Conservation (phyloP, 306 rosid species). For the Ormosia semicastrata region DNA sequence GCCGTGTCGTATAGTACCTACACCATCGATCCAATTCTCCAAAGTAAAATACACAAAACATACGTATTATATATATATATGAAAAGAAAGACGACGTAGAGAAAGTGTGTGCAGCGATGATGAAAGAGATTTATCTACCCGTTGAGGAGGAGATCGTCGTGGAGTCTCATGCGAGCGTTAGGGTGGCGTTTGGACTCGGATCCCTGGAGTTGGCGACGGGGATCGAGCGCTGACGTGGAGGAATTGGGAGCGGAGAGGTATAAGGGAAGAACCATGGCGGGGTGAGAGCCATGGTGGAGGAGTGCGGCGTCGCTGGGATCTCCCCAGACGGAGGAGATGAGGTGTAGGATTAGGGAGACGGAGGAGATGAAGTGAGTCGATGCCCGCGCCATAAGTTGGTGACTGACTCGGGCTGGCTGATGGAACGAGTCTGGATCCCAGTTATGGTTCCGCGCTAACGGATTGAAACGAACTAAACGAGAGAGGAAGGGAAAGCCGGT, state of each 20-base stretch:
- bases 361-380: constrained; percentile 27
- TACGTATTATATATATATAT: not conserved
- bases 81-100: not conserved
- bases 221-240: constrained; percentile 32
- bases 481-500: constrained; percentile 9
- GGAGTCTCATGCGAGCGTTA: constrained; percentile 90
- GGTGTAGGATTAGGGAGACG: constrained; percentile 14
- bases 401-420: constrained; percentile 22
- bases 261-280: constrained; percentile 77
- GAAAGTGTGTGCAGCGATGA: not conserved
- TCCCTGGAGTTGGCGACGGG: constrained; percentile 69
- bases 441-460: constrained; percentile 14
- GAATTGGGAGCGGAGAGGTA: constrained; percentile 56
- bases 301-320: constrained; percentile 30
- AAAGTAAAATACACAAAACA: not conserved
- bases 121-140: constrained; percentile 52
- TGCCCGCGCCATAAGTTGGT: constrained; percentile 47
- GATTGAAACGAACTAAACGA: constrained; percentile 19
- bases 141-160: constrained; percentile 88
- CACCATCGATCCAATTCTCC: not conserved
- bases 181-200: constrained; percentile 53
- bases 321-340: constrained; percentile 25
- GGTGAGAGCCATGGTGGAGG: constrained; percentile 40
- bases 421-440: constrained; percentile 19
- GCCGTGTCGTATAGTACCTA: constrained; percentile 87